Percentiles rank a stretch among this genome's conserved stretches.
phyloP scores from a whole-genome alignment of 108 stramenopile species.

The Seminavis robusta region DNA sequence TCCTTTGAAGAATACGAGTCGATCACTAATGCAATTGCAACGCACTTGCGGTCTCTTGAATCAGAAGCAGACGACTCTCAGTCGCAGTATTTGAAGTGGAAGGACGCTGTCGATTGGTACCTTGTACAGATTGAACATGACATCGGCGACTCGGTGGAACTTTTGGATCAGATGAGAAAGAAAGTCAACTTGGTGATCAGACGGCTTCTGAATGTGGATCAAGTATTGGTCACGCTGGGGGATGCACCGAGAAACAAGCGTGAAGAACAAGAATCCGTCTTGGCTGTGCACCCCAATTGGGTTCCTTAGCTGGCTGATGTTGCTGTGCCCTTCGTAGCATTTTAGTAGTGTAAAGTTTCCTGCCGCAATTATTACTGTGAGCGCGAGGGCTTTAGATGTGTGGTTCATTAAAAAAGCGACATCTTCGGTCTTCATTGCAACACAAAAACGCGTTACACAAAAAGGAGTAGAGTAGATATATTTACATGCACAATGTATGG shows the following conservation, averaged over 20 bases:
- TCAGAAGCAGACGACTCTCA: conserved; percentile 45
- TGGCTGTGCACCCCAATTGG: conserved; percentile 89
- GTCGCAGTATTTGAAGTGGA: conserved; percentile 68
- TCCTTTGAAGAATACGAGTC: conserved; percentile 93
- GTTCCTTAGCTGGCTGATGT: background rate
- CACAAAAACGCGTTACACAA: too few relatives aligned
- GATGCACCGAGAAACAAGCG: conserved; percentile 43
- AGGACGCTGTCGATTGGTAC: conserved; percentile 87
- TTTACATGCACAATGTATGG: too few relatives aligned
- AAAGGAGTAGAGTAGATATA: too few relatives aligned
- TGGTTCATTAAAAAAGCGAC: too few relatives aligned
- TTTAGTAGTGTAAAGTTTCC: background rate
- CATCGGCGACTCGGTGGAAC: conserved; percentile 81
- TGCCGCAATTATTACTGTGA: background rate
- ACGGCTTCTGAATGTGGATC: conserved; percentile 75
- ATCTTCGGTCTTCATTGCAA: too few relatives aligned
- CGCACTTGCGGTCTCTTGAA: conserved; percentile 84
- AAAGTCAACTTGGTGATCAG: conserved; percentile 86
- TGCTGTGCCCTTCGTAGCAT: background rate
- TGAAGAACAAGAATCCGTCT: conserved; percentile 54
- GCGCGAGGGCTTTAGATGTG: too few relatives aligned
- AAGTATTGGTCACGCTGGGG: conserved; percentile 70
- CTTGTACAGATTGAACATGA: conserved; percentile 72
- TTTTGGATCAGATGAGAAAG: conserved; percentile 67
- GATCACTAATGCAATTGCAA: conserved; percentile 88